phyloP scores from a whole-genome alignment of 169 alveolate genomes.

The Plasmodium vivax region DNA sequence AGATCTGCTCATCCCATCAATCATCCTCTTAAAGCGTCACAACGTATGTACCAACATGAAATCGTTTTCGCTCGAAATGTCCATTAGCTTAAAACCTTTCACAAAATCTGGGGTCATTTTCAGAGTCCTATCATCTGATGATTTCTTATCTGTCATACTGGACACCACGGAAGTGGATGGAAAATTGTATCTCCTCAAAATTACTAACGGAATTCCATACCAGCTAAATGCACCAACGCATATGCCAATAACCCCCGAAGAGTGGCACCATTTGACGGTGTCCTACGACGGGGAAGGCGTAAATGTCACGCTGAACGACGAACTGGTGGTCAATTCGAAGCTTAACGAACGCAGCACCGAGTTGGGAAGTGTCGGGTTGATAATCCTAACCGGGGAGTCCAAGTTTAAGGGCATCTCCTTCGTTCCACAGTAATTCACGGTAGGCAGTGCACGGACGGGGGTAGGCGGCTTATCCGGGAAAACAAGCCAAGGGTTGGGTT shows the following conservation, averaged over 20 bases:
- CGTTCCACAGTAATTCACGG: slow-evolving; percentile 3
- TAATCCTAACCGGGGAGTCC: slow-evolving; percentile 55
- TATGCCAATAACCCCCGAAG: slow-evolving; percentile 29
- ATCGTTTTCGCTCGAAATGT: slow-evolving; percentile 22
- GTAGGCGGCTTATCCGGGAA: background rate
- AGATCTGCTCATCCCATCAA: slow-evolving; percentile 52
- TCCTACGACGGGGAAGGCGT: slow-evolving; percentile 36
- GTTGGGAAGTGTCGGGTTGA: slow-evolving; percentile 44
- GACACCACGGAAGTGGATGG: slow-evolving; percentile 39
- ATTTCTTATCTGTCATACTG: slow-evolving; percentile 70
- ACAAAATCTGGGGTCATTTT: slow-evolving; percentile 71
- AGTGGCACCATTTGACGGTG: slow-evolving; percentile 49
- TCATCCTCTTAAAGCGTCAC: slow-evolving; percentile 47
- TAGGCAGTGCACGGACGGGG: background rate
- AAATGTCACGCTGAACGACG: slow-evolving; percentile 39
- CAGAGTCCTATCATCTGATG: slow-evolving; percentile 38
- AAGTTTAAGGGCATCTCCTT: slow-evolving; percentile 22
- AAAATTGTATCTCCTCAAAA: slow-evolving; percentile 65
- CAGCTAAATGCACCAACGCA: slow-evolving; percentile 69
- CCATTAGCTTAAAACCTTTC: slow-evolving; percentile 20
- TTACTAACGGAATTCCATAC: slow-evolving; percentile 66
- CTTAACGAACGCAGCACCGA: slow-evolving; percentile 13
- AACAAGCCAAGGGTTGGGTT: too few species aligned
- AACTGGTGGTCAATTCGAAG: slow-evolving; percentile 18
- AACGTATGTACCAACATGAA: slow-evolving; percentile 34